These are phyloP conservation scores for Wickerhamomyces bovis DNA, from an alignment of 805 yeast species.

Conservation along the genomic window DNA sequence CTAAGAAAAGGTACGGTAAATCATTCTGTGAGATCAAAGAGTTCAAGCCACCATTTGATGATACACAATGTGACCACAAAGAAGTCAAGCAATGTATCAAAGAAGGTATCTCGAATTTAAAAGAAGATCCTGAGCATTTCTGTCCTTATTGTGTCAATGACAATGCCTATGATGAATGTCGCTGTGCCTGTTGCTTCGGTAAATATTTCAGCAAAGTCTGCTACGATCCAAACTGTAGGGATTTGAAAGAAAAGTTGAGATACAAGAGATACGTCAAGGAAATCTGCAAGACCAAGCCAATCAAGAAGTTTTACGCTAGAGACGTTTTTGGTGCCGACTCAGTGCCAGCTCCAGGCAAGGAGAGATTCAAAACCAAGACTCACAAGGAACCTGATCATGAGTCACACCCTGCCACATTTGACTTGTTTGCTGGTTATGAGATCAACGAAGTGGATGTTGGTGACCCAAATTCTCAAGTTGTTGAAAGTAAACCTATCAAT, in stretches of 20 bases:
- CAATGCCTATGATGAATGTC: constrained; percentile 24
- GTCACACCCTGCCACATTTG: neutral
- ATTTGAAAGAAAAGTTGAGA: constrained; percentile 18
- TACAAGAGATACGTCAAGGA: constrained; percentile 23
- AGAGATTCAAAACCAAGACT: constrained; percentile 3
- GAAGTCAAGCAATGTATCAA: constrained; percentile 20
- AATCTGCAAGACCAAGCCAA: constrained; percentile 20
- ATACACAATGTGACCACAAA: constrained; percentile 14
- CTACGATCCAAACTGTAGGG: constrained; percentile 21
- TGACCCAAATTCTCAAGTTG: neutral
- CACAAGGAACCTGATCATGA: neutral
- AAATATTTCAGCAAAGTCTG: constrained; percentile 22
- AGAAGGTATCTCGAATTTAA: constrained; percentile 16
- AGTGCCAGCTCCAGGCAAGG: neutral
- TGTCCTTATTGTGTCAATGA: constrained; percentile 24
- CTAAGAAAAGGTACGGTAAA: constrained; percentile 12
- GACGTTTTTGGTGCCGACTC: neutral
- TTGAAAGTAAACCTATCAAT: constrained; percentile 6
- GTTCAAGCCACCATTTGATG: constrained; percentile 19
- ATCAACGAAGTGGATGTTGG: neutral
- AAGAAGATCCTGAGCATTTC: constrained; percentile 19
- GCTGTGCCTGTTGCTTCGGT: constrained; percentile 25
- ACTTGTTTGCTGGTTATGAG: constrained; percentile 4
- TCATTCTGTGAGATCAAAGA: constrained; percentile 15
- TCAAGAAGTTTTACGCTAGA: constrained; percentile 2